Evolutionary conservation across 805 yeast species (phyloP).

Genomic region (Myxozyma neotropica): DNA sequence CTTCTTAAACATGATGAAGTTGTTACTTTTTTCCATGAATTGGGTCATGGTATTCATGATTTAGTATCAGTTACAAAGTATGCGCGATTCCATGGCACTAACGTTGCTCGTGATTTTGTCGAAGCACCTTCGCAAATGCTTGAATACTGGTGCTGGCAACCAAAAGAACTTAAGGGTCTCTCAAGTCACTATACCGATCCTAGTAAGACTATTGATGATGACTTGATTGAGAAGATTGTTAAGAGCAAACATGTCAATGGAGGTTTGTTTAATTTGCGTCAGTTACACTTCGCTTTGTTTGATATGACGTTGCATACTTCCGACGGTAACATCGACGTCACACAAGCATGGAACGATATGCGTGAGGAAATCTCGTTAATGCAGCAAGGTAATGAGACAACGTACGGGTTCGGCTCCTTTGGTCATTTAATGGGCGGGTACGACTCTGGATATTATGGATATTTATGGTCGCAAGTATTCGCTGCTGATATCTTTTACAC

Average conservation of each 20-base stretch:
- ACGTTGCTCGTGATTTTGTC: conserved; percentile 82
- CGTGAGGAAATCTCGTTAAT: conserved; percentile 63
- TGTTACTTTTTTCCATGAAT: conserved; percentile 83
- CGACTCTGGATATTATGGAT: conserved; percentile 85
- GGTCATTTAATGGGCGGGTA: conserved; percentile 85
- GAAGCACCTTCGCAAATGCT: conserved; percentile 91
- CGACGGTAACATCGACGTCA: conserved; percentile 52
- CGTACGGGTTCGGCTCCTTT: conserved; percentile 73
- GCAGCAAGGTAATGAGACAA: conserved; percentile 43
- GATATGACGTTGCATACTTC: conserved; percentile 69
- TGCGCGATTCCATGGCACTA: conserved; percentile 73
- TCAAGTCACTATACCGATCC: conserved; percentile 66
- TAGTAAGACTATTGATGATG: conserved; percentile 59
- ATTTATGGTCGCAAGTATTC: conserved; percentile 81
- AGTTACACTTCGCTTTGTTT: conserved; percentile 75
- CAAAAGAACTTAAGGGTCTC: conserved; percentile 56
- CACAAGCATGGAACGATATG: conserved; percentile 63
- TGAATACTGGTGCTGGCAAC: conserved; percentile 87
- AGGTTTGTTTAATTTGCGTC: conserved; percentile 71
- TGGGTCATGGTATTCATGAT: conserved; percentile 87
- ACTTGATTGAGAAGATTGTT: conserved; percentile 59
- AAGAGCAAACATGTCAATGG: conserved; percentile 74
- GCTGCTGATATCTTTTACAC: conserved; percentile 81
- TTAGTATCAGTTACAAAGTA: conserved; percentile 67
- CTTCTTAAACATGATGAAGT: conserved; percentile 77